Conservation (phyloP, 2,329 filamentous ascomycete species). For the Epicoccum nigrum region DNA sequence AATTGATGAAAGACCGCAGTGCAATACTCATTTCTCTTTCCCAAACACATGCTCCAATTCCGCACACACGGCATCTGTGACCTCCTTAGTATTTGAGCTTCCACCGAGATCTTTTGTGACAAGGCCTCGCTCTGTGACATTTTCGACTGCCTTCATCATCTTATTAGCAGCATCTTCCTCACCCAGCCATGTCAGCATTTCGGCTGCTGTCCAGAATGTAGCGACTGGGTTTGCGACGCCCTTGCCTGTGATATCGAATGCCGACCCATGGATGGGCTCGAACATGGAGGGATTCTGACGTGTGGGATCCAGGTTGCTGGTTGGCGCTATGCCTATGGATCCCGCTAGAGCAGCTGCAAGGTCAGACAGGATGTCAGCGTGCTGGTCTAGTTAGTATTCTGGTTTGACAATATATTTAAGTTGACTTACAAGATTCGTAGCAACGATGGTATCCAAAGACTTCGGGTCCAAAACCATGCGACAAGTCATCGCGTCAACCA, state of each 20-base stretch:
- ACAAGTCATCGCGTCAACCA: slow-evolving; percentile 71
- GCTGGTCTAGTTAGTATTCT: slow-evolving; percentile 23
- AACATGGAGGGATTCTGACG: slow-evolving; percentile 66
- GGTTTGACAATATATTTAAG: too few relatives aligned
- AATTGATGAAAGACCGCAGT: too few relatives aligned
- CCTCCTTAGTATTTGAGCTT: slow-evolving; percentile 48
- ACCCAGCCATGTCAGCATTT: slow-evolving; percentile 65
- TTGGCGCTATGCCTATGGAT: slow-evolving; percentile 74
- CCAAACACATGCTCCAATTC: slow-evolving; percentile 42
- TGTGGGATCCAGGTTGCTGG: slow-evolving; percentile 64
- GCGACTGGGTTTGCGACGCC: slow-evolving; percentile 64
- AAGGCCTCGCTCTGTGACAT: slow-evolving; percentile 59
- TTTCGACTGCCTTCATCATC: slow-evolving; percentile 61
- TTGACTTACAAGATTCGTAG: slow-evolving; percentile 59
- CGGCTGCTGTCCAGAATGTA: slow-evolving; percentile 64
- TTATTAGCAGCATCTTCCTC: slow-evolving; percentile 58
- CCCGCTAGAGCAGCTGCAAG: slow-evolving; percentile 73
- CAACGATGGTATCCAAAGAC: slow-evolving; percentile 67
- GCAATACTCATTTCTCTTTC: background rate
- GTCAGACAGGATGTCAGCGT: slow-evolving; percentile 73
- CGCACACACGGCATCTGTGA: slow-evolving; percentile 51
- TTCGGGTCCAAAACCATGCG: slow-evolving; percentile 67
- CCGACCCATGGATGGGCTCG: slow-evolving; percentile 66
- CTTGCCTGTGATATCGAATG: slow-evolving; percentile 64
- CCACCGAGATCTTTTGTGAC: slow-evolving; percentile 63